Conservation (phyloP, 306 rosid genomes). For the Trifolium subterraneum region DNA sequence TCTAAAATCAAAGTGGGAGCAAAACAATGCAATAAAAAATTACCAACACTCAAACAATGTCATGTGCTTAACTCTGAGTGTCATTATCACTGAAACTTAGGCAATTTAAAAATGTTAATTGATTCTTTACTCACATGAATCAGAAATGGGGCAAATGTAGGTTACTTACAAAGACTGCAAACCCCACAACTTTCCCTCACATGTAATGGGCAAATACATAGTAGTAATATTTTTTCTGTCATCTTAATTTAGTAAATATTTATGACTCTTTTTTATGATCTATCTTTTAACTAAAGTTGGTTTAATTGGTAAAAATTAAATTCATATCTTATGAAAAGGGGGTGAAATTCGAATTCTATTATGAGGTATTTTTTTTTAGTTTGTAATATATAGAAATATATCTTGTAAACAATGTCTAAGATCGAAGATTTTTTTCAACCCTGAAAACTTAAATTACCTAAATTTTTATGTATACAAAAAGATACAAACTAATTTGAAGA, state of each 20-base stretch:
- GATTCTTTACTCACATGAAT: conserved; percentile 65
- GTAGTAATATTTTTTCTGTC: background rate
- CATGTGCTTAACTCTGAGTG: conserved; percentile 59
- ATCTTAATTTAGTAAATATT: background rate
- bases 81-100: conserved; percentile 56
- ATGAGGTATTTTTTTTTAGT: too few relatives aligned
- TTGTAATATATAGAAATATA: background rate
- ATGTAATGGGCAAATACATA: conserved; percentile 37
- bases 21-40: conserved; percentile 38
- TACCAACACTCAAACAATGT: conserved; percentile 21
- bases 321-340: background rate
- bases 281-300: background rate
- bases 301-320: too few relatives aligned
- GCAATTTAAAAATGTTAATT: conserved; percentile 45
- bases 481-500: too few relatives aligned
- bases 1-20: conserved; percentile 37
- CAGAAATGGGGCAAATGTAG: conserved; percentile 40
- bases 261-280: background rate
- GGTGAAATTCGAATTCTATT: too few relatives aligned
- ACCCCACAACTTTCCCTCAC: conserved; percentile 48
- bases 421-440: too few relatives aligned
- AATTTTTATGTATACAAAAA: too few relatives aligned
- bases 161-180: conserved; percentile 46
- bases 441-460: too few relatives aligned
- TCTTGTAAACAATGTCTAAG: background rate